Conservation (phyloP, 495 filamentous ascomycete species). For the Aspergillus incahuasiensis region DNA sequence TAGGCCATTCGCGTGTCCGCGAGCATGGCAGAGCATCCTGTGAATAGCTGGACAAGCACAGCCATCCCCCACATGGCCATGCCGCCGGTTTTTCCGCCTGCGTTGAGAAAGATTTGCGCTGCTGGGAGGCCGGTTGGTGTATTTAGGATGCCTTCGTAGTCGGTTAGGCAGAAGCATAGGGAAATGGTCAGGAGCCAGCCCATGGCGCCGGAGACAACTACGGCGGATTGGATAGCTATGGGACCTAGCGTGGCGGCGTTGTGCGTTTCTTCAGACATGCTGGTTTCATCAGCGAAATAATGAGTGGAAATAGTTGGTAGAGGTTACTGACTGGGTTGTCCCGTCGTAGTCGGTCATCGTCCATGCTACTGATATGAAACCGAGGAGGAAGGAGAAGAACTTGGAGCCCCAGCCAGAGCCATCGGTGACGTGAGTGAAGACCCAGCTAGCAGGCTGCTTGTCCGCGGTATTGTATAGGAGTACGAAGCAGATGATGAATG, state of each 20-base stretch:
- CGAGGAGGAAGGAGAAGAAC: slow-evolving; percentile 60
- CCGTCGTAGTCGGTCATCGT: slow-evolving; percentile 75
- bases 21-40: slow-evolving; percentile 65
- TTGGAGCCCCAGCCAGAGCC: slow-evolving; percentile 64
- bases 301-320: neutral
- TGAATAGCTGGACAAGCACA: slow-evolving; percentile 68
- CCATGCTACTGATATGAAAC: slow-evolving; percentile 70
- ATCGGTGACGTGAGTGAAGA: slow-evolving; percentile 63
- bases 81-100: slow-evolving; percentile 56
- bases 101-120: slow-evolving; percentile 68
- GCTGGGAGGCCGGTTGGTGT: slow-evolving; percentile 62
- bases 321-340: slow-evolving; percentile 56
- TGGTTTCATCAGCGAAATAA: slow-evolving; percentile 12
- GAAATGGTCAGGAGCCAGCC: slow-evolving; percentile 64
- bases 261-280: slow-evolving; percentile 71
- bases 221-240: slow-evolving; percentile 58
- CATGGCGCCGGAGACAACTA: slow-evolving; percentile 59
- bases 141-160: slow-evolving; percentile 57
- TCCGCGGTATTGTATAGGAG: slow-evolving; percentile 59
- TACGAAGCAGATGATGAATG: slow-evolving; percentile 57
- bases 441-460: slow-evolving; percentile 59
- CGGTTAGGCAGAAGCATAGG: slow-evolving; percentile 64
- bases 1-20: slow-evolving; percentile 71
- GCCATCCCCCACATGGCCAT: slow-evolving; percentile 67
- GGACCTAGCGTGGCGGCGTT: slow-evolving; percentile 64